A percentile compares a stretch with the other conserved stretches of the same genome.
These are phyloP conservation scores for Ceriops decandra DNA, from an alignment of 345 rosid species.

Conservation along the genomic window DNA sequence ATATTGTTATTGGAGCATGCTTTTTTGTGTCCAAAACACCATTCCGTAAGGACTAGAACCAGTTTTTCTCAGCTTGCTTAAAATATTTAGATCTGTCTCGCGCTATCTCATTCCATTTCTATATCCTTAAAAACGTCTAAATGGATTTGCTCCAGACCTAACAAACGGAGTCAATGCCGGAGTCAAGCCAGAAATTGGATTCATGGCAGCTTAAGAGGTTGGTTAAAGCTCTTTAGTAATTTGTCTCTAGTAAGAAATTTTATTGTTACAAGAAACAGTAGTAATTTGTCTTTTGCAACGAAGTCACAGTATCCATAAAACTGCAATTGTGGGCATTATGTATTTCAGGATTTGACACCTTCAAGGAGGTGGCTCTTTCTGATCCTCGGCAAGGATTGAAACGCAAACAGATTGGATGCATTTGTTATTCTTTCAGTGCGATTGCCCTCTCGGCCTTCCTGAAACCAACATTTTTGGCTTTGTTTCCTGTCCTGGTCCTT, in stretches of 20 bases:
- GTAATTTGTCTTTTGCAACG: too few species aligned
- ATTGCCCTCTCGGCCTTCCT: conserved; percentile 3
- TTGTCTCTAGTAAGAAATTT: too few species aligned
- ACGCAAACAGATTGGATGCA: conserved; percentile 13
- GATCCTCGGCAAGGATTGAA: background rate
- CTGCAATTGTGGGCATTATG: background rate
- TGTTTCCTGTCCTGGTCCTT: too few species aligned
- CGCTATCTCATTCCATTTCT: too few species aligned
- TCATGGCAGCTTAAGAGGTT: conserved; percentile 25
- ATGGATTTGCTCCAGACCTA: conserved; percentile 19
- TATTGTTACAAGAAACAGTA: too few species aligned
- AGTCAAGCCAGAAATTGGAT: conserved; percentile 15
- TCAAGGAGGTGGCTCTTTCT: background rate
- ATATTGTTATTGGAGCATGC: conserved; percentile 69
- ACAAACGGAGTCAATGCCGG: conserved; percentile 21
- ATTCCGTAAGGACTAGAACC: conserved; percentile 30
- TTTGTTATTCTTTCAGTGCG: conserved; percentile 29
- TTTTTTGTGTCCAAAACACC: conserved; percentile 59
- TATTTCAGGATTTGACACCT: conserved; percentile 10
- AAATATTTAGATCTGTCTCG: background rate
- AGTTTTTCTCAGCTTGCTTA: background rate
- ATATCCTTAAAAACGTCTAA: background rate
- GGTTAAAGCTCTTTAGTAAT: background rate
- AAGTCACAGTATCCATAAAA: too few species aligned
- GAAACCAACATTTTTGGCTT: conserved; percentile 4